Conservation (phyloP, 2,329 filamentous ascomycete genomes). For the Colletotrichum chrysophilum region DNA sequence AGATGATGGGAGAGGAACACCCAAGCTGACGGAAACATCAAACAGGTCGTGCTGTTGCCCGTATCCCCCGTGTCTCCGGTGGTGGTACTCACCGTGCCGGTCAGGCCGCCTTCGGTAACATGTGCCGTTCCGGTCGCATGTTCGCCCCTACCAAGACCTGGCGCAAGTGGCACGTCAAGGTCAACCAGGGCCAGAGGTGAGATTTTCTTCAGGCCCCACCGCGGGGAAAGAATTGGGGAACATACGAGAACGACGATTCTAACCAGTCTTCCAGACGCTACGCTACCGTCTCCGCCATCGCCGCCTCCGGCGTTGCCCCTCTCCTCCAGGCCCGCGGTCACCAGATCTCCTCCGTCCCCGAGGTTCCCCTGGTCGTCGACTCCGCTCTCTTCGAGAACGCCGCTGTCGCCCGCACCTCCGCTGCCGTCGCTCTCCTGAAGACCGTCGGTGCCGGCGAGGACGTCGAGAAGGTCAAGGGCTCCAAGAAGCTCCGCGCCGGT, state of each 20-base stretch:
- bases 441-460: slow-evolving; percentile 89
- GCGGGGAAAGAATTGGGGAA: neutral
- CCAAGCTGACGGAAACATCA: slow-evolving; percentile 16
- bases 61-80: slow-evolving; percentile 99
- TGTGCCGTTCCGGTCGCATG: slow-evolving; percentile 99
- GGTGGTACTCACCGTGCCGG: slow-evolving; percentile 99
- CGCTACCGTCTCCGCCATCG: slow-evolving; percentile 95
- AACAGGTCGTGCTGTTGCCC: slow-evolving; percentile 95
- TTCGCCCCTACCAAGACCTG: slow-evolving; percentile 99
- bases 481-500: slow-evolving; percentile 95
- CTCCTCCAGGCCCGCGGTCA: slow-evolving; percentile 97
- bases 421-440: slow-evolving; percentile 86
- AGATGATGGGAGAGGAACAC: neutral
- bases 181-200: slow-evolving; percentile 98
- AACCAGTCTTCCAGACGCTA: slow-evolving; percentile 71
- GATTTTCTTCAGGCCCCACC: slow-evolving; percentile 32
- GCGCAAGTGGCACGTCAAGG: slow-evolving; percentile 99
- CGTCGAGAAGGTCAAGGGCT: slow-evolving; percentile 93
- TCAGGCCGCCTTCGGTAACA: slow-evolving; percentile 99
- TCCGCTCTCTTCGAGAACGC: slow-evolving; percentile 84
- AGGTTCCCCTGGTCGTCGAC: slow-evolving; percentile 97
- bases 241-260: neutral
- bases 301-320: slow-evolving; percentile 92
- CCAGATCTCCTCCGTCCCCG: slow-evolving; percentile 88
- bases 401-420: slow-evolving; percentile 85